Evolutionary conservation across 257 asterid genomes (phyloP).

Genomic region (Solanum medicagineum): DNA sequence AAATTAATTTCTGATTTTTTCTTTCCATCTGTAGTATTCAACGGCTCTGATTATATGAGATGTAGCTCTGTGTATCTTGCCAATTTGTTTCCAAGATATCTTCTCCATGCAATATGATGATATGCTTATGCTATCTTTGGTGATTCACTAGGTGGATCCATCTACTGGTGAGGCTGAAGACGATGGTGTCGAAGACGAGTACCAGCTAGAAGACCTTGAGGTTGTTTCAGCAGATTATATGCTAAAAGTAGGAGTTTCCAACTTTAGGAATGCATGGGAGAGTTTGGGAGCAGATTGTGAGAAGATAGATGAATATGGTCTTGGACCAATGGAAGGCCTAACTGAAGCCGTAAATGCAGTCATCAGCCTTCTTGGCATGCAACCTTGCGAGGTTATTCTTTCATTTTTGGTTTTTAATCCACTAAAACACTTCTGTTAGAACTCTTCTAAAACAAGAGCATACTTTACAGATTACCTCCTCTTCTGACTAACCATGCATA

Average conservation of each 20-base stretch:
- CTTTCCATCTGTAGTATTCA: neutral
- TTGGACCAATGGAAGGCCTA: constrained; percentile 87
- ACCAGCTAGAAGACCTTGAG: constrained; percentile 95
- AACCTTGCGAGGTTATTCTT: constrained; percentile 90
- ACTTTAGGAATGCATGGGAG: constrained; percentile 97
- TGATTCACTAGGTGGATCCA: constrained; percentile 58
- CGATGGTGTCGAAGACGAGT: constrained; percentile 97
- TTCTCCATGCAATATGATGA: neutral
- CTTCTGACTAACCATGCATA: neutral
- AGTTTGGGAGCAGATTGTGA: constrained; percentile 64
- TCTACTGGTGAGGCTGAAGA: constrained; percentile 97
- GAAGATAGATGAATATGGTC: constrained; percentile 89
- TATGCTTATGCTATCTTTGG: neutral
- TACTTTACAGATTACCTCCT: neutral
- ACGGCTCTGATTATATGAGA: neutral
- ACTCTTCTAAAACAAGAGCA: neutral
- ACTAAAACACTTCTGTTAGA: neutral
- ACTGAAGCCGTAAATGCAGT: constrained; percentile 87
- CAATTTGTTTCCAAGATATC: neutral
- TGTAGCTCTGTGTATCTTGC: neutral
- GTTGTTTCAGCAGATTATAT: constrained; percentile 88
- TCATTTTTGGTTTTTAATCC: neutral
- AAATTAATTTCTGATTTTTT: neutral
- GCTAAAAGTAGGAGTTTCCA: constrained; percentile 84
- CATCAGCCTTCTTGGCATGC: constrained; percentile 88